phyloP scores from a whole-genome alignment of 257 asterid genomes.

The Galeopsis tetrahit region DNA sequence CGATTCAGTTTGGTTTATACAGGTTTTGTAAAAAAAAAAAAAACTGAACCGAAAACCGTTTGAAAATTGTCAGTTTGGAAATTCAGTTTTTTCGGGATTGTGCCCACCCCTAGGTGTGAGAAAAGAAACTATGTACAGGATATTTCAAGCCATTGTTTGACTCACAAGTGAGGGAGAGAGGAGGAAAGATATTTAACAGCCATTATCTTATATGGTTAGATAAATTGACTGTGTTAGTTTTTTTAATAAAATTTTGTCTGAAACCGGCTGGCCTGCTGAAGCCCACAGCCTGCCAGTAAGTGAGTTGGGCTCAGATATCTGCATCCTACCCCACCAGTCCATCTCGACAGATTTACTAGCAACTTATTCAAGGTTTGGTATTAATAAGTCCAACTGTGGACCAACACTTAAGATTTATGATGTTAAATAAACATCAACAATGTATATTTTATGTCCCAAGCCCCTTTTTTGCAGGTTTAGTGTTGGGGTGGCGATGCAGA shows the following conservation, averaged over 20 bases:
- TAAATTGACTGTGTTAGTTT: background rate
- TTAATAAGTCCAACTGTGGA: background rate
- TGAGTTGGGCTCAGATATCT: background rate
- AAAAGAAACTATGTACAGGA: background rate
- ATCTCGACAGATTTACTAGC: background rate
- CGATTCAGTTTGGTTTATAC: too few species aligned
- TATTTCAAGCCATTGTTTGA: background rate
- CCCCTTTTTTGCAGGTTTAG: background rate
- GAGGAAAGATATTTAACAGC: background rate
- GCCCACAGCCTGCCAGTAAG: background rate
- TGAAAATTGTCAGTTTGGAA: too few species aligned
- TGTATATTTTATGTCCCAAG: background rate
- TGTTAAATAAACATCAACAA: constrained; percentile 6
- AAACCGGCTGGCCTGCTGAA: background rate
- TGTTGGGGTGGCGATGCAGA: background rate
- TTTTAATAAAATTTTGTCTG: too few species aligned
- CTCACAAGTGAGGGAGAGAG: background rate
- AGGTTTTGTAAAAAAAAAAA: too few species aligned
- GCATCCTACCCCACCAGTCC: background rate
- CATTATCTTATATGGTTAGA: too few species aligned
- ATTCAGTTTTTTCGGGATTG: too few species aligned
- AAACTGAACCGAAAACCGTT: too few species aligned
- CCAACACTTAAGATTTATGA: constrained; percentile 10
- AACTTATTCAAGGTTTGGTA: constrained; percentile 8
- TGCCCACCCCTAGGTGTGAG: background rate